A percentile compares a stretch with the other conserved stretches of the same genome.
These are phyloP conservation scores for Trichoderma citrinoviride DNA, from an alignment of 2,329 filamentous ascomycete species.

Conservation along the genomic window DNA sequence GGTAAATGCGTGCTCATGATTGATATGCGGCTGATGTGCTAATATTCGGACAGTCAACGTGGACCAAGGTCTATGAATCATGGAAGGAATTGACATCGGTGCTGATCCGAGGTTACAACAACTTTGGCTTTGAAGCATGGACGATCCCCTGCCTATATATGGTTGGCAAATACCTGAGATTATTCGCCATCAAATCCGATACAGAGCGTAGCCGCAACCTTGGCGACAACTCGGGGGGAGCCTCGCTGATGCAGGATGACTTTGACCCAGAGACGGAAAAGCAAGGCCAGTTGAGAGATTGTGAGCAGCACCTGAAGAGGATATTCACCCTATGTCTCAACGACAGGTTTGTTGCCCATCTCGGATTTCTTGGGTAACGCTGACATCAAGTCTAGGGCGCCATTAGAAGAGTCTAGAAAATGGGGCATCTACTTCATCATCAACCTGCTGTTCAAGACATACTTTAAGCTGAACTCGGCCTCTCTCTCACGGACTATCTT, in stretches of 20 bases:
- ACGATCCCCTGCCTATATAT: slow-evolving; percentile 88
- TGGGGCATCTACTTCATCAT: slow-evolving; percentile 97
- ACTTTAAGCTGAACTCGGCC: slow-evolving; percentile 91
- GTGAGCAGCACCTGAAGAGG: slow-evolving; percentile 83
- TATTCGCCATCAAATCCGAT: slow-evolving; percentile 90
- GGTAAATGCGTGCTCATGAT: slow-evolving; percentile 28
- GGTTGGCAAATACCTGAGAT: slow-evolving; percentile 78
- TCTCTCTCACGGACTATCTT: slow-evolving; percentile 88
- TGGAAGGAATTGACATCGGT: slow-evolving; percentile 83
- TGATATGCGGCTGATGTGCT: slow-evolving; percentile 22
- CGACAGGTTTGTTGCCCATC: slow-evolving; percentile 64
- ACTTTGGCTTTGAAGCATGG: slow-evolving; percentile 77
- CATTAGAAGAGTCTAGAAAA: slow-evolving; percentile 86
- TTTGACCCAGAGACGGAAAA: slow-evolving; percentile 73
- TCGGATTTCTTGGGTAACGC: neutral
- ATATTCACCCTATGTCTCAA: slow-evolving; percentile 89
- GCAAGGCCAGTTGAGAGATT: slow-evolving; percentile 85
- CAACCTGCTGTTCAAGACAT: slow-evolving; percentile 96
- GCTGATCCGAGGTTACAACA: slow-evolving; percentile 78
- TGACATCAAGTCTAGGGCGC: slow-evolving; percentile 54
- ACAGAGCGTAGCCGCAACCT: slow-evolving; percentile 53
- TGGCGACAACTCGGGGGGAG: slow-evolving; percentile 38
- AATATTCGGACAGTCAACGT: slow-evolving; percentile 52
- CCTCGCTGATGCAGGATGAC: slow-evolving; percentile 69
- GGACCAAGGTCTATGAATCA: slow-evolving; percentile 77